Percentiles rank a stretch among this genome's conserved stretches.
phyloP scores from a whole-genome alignment of 1,139 yeast genomes.

The Blastobotrys petasosporus region DNA sequence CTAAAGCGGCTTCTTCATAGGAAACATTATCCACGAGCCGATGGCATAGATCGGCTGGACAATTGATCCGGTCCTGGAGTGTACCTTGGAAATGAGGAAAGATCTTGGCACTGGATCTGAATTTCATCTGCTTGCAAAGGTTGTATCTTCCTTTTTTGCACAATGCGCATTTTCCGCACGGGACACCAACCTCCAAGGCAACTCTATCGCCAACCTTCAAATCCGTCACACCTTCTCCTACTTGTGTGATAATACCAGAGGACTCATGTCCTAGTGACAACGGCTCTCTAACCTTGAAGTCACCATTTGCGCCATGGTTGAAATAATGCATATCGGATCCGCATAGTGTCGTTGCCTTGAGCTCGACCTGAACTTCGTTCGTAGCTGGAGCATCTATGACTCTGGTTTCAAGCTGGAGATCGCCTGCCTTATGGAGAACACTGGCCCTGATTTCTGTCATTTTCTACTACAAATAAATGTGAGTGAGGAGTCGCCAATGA shows the following conservation, averaged over 20 bases:
- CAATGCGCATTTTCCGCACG: slow-evolving; percentile 65
- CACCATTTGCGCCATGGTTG: slow-evolving; percentile 73
- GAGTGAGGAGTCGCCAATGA: no score
- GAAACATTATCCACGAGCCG: slow-evolving; percentile 70
- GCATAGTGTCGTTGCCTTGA: slow-evolving; percentile 78
- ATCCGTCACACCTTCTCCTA: slow-evolving; percentile 53
- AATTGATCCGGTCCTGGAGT: slow-evolving; percentile 59
- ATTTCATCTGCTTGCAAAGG: slow-evolving; percentile 73
- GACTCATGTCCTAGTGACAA: slow-evolving; percentile 61
- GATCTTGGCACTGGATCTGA: slow-evolving; percentile 59
- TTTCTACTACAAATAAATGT: neutral
- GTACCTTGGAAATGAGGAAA: slow-evolving; percentile 78
- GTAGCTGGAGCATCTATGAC: slow-evolving; percentile 29
- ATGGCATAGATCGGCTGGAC: slow-evolving; percentile 78
- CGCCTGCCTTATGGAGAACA: slow-evolving; percentile 20
- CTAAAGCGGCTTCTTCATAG: slow-evolving; percentile 80
- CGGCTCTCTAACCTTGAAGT: slow-evolving; percentile 29
- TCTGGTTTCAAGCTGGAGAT: slow-evolving; percentile 20
- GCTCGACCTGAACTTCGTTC: slow-evolving; percentile 42
- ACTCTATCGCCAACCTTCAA: slow-evolving; percentile 34
- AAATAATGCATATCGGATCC: slow-evolving; percentile 86
- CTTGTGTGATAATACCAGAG: slow-evolving; percentile 61
- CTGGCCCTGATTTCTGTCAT: slow-evolving; percentile 17
- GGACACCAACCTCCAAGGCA: slow-evolving; percentile 81
- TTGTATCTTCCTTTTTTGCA: slow-evolving; percentile 75